phyloP scores from a whole-genome alignment of 495 filamentous ascomycete genomes.

The Usnea hakonensis region DNA sequence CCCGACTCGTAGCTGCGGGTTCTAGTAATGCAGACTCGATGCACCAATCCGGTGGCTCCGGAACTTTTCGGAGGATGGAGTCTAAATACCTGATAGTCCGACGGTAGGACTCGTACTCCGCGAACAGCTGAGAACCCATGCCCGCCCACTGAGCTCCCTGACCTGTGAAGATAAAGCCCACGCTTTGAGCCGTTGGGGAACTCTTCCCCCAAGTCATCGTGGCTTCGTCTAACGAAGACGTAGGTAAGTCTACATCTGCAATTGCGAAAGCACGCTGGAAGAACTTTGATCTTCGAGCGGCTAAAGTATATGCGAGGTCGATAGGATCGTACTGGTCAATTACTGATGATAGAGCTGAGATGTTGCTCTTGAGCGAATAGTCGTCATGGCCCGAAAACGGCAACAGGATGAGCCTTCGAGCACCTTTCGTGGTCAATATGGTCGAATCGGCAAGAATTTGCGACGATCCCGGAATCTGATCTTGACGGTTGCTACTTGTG shows the following conservation, averaged over 20 bases:
- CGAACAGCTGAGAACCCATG: slow-evolving; percentile 12
- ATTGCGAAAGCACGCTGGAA: slow-evolving; percentile 24
- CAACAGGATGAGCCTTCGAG: slow-evolving; percentile 2
- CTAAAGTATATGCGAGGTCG: slow-evolving; percentile 31
- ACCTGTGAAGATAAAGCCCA: slow-evolving; percentile 37
- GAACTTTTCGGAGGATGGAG: neutral
- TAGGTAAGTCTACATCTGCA: slow-evolving; percentile 5
- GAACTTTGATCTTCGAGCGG: slow-evolving; percentile 22
- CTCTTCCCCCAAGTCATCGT: neutral
- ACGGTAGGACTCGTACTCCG: slow-evolving; percentile 22
- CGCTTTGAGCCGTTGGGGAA: neutral
- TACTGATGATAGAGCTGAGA: neutral
- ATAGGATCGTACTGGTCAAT: neutral
- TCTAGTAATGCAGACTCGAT: neutral
- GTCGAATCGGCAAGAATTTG: neutral
- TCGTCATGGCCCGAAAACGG: slow-evolving; percentile 7
- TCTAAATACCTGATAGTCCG: slow-evolving; percentile 16
- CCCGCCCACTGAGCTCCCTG: slow-evolving; percentile 46
- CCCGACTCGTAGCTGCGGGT: neutral
- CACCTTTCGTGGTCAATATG: neutral
- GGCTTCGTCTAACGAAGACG: neutral
- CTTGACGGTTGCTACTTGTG: too few relatives aligned
- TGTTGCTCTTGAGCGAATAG: slow-evolving; percentile 1
- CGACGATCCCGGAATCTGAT: too few relatives aligned
- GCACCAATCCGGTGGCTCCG: neutral